Evolutionary conservation across 371 early-diverging fungal species (phyloP).

Genomic region (Mortierella sp.): DNA sequence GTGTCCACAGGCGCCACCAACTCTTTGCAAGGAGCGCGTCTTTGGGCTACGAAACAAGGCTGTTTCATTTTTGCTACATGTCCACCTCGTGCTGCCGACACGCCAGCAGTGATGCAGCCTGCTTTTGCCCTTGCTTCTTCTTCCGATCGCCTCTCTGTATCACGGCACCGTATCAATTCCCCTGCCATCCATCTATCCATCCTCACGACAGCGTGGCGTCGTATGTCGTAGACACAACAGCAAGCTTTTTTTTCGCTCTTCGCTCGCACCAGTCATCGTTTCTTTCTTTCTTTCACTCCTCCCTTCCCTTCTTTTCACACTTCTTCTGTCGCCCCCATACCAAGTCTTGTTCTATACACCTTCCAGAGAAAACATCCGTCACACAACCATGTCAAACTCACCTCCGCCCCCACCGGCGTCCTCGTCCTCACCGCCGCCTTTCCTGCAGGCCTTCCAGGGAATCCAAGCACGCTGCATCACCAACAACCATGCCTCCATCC

Average conservation of each 20-base stretch:
- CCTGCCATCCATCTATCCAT: background rate
- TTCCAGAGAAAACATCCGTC: background rate
- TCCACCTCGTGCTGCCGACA: too few species aligned
- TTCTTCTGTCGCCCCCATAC: background rate
- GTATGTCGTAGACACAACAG: background rate
- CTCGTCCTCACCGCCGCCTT: background rate
- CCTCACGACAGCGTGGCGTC: background rate
- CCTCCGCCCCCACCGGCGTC: background rate
- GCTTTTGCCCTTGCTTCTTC: background rate
- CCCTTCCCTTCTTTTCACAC: background rate
- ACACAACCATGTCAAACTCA: background rate
- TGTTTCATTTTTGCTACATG: background rate
- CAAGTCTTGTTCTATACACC: background rate
- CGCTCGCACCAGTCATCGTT: background rate
- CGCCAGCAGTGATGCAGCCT: background rate
- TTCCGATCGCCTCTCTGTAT: background rate
- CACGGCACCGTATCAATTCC: background rate
- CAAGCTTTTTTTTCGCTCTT: background rate
- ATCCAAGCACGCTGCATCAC: background rate
- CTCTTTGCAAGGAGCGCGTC: background rate
- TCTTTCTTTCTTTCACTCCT: background rate
- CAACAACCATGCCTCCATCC: constrained; percentile 14
- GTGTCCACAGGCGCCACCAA: background rate
- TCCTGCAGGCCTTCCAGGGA: background rate
- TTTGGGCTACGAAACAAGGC: background rate